phyloP scores from a whole-genome alignment of 2,329 filamentous ascomycete genomes.

The Fusarium multiceps region DNA sequence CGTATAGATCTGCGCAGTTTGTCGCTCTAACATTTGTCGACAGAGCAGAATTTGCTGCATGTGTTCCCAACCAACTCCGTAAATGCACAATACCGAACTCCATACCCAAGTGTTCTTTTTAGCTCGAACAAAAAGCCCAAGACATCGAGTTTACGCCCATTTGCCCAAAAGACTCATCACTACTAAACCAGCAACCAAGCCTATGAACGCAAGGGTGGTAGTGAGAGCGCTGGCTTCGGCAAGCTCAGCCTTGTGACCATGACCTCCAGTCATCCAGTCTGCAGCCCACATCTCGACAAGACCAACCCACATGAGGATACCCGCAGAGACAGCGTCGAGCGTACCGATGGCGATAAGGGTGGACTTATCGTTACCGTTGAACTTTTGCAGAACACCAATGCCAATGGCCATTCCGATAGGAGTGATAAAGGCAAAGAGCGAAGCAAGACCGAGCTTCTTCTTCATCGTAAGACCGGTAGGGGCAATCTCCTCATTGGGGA shows the following conservation, averaged over 20 bases:
- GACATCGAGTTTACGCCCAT: conserved; percentile 68
- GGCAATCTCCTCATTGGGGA: conserved; percentile 22
- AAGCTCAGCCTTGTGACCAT: conserved; percentile 60
- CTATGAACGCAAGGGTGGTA: conserved; percentile 62
- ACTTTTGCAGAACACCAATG: conserved; percentile 74
- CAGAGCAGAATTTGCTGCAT: conserved; percentile 5
- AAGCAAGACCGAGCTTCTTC: conserved; percentile 71
- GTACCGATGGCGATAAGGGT: conserved; percentile 80
- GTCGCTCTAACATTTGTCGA: not conserved
- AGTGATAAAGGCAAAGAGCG: conserved; percentile 75
- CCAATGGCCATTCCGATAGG: conserved; percentile 85
- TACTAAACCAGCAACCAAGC: conserved; percentile 70
- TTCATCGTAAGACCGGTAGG: conserved; percentile 50
- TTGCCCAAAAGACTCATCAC: conserved; percentile 80
- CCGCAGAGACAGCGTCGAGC: conserved; percentile 77
- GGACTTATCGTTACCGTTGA: conserved; percentile 77
- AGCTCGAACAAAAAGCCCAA: not conserved
- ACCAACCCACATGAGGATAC: conserved; percentile 83
- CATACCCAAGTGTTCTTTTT: conserved; percentile 7
- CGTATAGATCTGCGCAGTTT: conserved; percentile 7
- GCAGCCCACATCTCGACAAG: conserved; percentile 83
- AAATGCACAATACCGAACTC: conserved; percentile 15
- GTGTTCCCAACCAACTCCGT: conserved; percentile 27
- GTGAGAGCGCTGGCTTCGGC: conserved; percentile 60
- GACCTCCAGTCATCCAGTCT: conserved; percentile 72